Base-by-base conservation (phyloP, 768 basidiomycete genomes). In the Russula virescens region DNA sequence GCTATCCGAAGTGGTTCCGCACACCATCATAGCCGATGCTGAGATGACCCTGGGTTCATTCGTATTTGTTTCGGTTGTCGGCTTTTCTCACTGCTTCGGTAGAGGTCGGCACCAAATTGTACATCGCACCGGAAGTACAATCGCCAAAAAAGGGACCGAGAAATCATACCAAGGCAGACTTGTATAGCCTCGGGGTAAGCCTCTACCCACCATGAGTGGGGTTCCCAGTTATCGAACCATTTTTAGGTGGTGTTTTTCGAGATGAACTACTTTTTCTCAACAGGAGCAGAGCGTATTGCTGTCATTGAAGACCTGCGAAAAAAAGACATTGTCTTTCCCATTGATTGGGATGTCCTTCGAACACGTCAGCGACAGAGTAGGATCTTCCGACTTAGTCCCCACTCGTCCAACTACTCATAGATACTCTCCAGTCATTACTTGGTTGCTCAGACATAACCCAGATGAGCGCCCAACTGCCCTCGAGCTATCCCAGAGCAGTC, bases 211-310 rank as follows among this genome's bases (percentile, higher is more conserved):
- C 21, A 11, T n/a, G 43, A 21, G 13, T 23, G 58, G 52, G 7
- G 58, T 47, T 5, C 60, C 19, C 54, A 2, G n/a, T 52, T 35
- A 43, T 16, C 13, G 63, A 35, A 43, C 48, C 28, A 43, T 62
- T 40, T 26, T 23, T 64, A 94, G 91, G 86, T 98, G 66, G 94
- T 97, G 16, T 97, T 97, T 74, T 97, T 98, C 69, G 95, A 98
- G 76, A 96, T 97, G 94, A 94, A 92, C 72, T 91, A 87, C 73
- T 69, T 77, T 19, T 93, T 97, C 74, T 76, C 82, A 13, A 97
- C 94, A 0, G 86, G 83, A 1, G 81, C 89, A 21, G 94, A 98
- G 70, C 85, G 94, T 23, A 89, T 90, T 43, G 84, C 81, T 1
- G 92, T 94, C 23, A 80, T 98, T 0, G 89, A 90, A 67, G 84